Evolutionary conservation across 352 stramenopile genomes (phyloP).

Genomic region (Phytophthora cryptogea): DNA sequence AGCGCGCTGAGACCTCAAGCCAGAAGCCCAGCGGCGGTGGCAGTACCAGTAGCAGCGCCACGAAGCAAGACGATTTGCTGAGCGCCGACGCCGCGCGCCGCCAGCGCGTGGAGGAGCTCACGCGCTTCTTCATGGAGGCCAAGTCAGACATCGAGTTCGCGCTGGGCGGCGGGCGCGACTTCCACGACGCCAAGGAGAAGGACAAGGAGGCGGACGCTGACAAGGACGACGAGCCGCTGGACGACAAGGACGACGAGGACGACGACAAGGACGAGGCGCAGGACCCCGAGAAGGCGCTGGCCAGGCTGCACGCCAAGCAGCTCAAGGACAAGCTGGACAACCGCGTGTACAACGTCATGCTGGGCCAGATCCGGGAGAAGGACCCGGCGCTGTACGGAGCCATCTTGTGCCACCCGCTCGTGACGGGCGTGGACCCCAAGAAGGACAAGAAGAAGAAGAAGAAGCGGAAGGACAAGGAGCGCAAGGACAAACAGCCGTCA

Average conservation of each 20-base stretch:
- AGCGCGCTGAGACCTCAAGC: conserved; percentile 30
- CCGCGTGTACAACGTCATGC: conserved; percentile 79
- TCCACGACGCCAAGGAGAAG: conserved; percentile 71
- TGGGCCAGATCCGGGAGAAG: conserved; percentile 75
- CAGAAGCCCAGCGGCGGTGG: conserved; percentile 35
- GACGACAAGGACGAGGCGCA: conserved; percentile 46
- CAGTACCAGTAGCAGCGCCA: neutral
- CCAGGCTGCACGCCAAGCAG: conserved; percentile 55
- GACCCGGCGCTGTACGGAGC: conserved; percentile 84
- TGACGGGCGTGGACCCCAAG: conserved; percentile 77
- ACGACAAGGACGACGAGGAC: conserved; percentile 60
- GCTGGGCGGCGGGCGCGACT: conserved; percentile 67
- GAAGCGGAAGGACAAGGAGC: conserved; percentile 82
- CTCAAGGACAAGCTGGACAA: conserved; percentile 74
- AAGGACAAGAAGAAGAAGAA: conserved; percentile 88
- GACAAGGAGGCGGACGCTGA: conserved; percentile 71
- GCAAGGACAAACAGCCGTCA: conserved; percentile 65
- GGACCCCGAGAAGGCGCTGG: conserved; percentile 54
- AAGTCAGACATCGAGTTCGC: conserved; percentile 91
- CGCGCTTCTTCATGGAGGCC: conserved; percentile 89
- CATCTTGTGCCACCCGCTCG: conserved; percentile 82
- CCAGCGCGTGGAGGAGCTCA: conserved; percentile 87
- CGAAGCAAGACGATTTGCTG: conserved; percentile 71
- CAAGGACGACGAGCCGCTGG: conserved; percentile 54
- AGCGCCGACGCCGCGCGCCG: conserved; percentile 75